Conservation (phyloP, 257 asterid genomes). For the Scutellaria galericulata region DNA sequence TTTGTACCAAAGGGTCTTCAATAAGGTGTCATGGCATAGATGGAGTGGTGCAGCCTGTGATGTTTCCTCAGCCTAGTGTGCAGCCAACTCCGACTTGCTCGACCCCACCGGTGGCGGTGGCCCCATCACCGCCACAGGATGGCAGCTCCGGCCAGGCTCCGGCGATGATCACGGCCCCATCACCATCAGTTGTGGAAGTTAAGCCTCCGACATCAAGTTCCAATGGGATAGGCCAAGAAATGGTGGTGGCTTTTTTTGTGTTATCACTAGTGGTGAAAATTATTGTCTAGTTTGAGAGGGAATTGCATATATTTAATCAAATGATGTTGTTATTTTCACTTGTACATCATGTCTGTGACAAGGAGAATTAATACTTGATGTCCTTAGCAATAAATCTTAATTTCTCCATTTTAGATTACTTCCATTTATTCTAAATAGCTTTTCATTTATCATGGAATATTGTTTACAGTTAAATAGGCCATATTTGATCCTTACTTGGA, state of each 20-base stretch:
- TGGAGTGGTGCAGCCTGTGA: constrained; percentile 48
- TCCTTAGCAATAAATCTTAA: no score
- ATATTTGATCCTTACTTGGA: no score
- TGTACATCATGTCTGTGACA: no score
- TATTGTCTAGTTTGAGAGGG: background rate
- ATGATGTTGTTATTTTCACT: background rate
- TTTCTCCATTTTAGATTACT: no score
- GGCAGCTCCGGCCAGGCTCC: background rate
- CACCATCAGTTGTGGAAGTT: constrained; percentile 21
- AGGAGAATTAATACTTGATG: no score
- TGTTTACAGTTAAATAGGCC: no score
- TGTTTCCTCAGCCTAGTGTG: constrained; percentile 31
- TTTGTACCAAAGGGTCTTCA: constrained; percentile 56
- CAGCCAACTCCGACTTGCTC: constrained; percentile 29
- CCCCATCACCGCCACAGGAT: constrained; percentile 25
- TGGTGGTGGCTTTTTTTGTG: background rate
- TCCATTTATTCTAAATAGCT: no score
- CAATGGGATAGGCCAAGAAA: background rate
- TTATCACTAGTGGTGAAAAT: background rate
- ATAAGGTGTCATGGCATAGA: constrained; percentile 86
- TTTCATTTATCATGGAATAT: no score
- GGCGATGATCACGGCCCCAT: background rate
- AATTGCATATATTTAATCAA: background rate
- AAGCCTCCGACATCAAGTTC: background rate
- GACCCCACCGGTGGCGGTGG: constrained; percentile 17